Percentiles rank a stretch among this genome's conserved stretches.
phyloP scores from a whole-genome alignment of 805 yeast genomes.

The Kodamaea kaohsiungensis region DNA sequence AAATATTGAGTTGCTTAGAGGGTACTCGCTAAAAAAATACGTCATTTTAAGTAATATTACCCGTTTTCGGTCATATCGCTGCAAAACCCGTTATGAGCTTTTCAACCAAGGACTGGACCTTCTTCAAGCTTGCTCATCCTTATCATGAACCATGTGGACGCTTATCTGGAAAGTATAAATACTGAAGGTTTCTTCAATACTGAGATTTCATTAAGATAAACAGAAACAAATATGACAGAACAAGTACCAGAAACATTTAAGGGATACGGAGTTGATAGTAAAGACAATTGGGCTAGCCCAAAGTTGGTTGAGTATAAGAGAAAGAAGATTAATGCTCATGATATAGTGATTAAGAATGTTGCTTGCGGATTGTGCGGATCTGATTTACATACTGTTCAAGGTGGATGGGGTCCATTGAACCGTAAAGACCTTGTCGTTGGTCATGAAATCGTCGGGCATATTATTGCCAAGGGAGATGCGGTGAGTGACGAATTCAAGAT shows the following conservation, averaged over 20 bases:
- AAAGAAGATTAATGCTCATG: slow-evolving; percentile 31
- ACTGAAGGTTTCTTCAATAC: not conserved
- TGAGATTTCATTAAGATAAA: not conserved
- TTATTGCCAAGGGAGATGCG: slow-evolving; percentile 54
- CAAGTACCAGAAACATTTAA: slow-evolving; percentile 53
- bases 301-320: slow-evolving; percentile 51
- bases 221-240: slow-evolving; percentile 2
- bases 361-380: slow-evolving; percentile 56
- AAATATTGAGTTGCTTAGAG: not conserved
- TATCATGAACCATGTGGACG: not conserved
- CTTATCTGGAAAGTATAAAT: not conserved
- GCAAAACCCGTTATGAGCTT: not conserved
- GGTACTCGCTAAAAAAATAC: not conserved
- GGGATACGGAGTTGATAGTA: slow-evolving; percentile 57
- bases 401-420: slow-evolving; percentile 49
- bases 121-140: not conserved
- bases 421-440: slow-evolving; percentile 45
- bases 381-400: slow-evolving; percentile 54
- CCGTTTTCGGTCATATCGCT: not conserved
- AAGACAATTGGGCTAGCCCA: slow-evolving; percentile 57
- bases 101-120: too few relatives aligned
- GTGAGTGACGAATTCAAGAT: slow-evolving; percentile 48
- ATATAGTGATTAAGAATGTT: slow-evolving; percentile 18
- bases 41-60: not conserved
- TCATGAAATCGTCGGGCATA: slow-evolving; percentile 46